Conservation (phyloP, 768 basidiomycete genomes). For the Lactarius sp. region DNA sequence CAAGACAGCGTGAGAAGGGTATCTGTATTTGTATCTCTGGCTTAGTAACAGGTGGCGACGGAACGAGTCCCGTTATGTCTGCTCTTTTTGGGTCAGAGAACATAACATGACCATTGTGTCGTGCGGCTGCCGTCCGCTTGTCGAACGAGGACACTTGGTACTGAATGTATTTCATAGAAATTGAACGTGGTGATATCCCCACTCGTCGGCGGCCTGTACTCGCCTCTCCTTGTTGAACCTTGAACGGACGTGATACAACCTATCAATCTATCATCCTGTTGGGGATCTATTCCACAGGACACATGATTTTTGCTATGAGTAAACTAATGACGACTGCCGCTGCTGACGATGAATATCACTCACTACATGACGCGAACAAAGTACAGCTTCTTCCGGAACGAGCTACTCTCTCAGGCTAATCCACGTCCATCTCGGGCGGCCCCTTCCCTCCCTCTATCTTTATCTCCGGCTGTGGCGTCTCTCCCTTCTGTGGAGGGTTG, state of each 20-base stretch:
- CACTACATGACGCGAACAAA: conserved; percentile 2
- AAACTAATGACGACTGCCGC: neutral
- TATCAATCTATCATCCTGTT: conserved; percentile 4
- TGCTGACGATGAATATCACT: conserved; percentile 15
- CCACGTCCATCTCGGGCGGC: conserved; percentile 82
- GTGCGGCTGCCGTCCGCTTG: too few species aligned
- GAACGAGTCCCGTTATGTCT: too few species aligned
- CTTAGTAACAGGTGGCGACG: too few species aligned
- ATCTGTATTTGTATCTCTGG: too few species aligned
- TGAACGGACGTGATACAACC: neutral
- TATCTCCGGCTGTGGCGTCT: conserved; percentile 33
- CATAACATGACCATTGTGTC: too few species aligned
- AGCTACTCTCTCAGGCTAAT: conserved; percentile 39
- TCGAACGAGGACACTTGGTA: neutral
- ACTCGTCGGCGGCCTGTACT: too few species aligned
- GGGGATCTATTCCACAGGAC: conserved; percentile 1
- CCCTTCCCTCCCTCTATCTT: conserved; percentile 35
- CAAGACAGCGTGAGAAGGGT: neutral
- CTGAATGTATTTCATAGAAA: too few species aligned
- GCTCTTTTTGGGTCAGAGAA: too few species aligned
- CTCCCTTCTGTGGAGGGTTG: conserved; percentile 37
- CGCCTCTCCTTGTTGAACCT: too few species aligned
- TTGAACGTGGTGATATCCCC: too few species aligned
- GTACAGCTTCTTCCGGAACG: neutral
- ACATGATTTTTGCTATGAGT: neutral